Base-by-base conservation (phyloP, 1,139 yeast genomes). In the Nakaseomyces delphensis region DNA sequence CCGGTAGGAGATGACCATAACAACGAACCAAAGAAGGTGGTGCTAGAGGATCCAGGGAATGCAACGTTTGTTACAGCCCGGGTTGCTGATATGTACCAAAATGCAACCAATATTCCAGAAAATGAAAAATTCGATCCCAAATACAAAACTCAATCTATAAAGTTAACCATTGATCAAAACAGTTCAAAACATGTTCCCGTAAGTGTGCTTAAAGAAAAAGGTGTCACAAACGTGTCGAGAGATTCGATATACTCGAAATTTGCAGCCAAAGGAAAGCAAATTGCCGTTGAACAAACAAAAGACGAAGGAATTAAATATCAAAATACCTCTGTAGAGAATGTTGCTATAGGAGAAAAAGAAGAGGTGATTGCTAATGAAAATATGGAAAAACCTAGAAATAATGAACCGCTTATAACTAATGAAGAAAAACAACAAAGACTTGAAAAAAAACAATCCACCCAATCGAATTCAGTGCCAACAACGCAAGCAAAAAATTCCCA, bases 51-150 rank as follows among this genome's bases (percentile, higher is more conserved):
- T 30, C 28, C 16, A 36, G 38, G 31, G 20, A 35, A 44, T 37
- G 49, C 56, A 1, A 51, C 62, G 1, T 60, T 59, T 44, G 63
- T 60, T 8, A 59, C 59, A 11, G 63, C 63, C 1, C 57, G 52
- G 32, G 63, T 58, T 3, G 64, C 63, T 0, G 47, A 54, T 2
- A 44, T 55, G 18, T 39, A 59, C 16, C 63, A 57, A 41, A 51
- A 51, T 23, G 53, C 54, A 39, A 46, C 44, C 7, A 46, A 51
- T 15, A 48, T 59, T 2, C 40, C 58, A 1, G 41, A 55, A 14
- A 59, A 52, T 13, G 52, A 48, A 18, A 39, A 56, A 10, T 60
- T 60, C 43, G 60, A 60, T 41, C 64, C 64, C 3, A 59, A 59
- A 45, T 60, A 53, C 42, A 52, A 56, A 41, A 59, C 64, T 2